Base-by-base conservation (phyloP, 2,329 filamentous ascomycete species). In the Cryphonectria radicalis region DNA sequence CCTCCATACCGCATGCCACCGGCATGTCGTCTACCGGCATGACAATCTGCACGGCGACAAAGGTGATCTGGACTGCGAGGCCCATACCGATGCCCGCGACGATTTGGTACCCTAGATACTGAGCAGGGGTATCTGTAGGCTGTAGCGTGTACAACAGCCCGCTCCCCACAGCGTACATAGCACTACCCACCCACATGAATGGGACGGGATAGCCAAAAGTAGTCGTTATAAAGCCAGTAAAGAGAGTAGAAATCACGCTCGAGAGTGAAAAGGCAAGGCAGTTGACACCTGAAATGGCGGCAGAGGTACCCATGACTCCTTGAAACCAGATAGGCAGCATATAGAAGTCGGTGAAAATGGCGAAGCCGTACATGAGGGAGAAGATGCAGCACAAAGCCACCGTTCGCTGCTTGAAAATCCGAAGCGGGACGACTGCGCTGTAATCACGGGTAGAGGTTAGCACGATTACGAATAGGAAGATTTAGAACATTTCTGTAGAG, bases 41-140 rank as follows among this genome's bases (percentile, higher is more conserved):
- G 69, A 70, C 64, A 42, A 67, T 70, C 35, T 72, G 70, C 50
- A 70, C 63, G 6, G 70, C 70, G 14, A 68, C 62, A 8, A 70
- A 22, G 1, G 67, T 66, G 17, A 69, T 46, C 53, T 70, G 67
- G n/a, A 69, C 70, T 17, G 64, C 55, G 14, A 70, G n/a, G 0
- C 70, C 70, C 46, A 72, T 69, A 1, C 70, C 70, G 2, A 69
- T 46, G 6, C 70, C 67, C 14, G 67, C 70, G 43, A 67, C 50
- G n/a, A 69, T 68, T 5, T 64, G 72, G 42, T 68, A 17, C 1
- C 10, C 19, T 8, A 68, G 53, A 22, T 32, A 17, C 4, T 40
- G 32, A 40, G 42, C 42, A 14, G 35, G 37, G 13, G 55, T 28
- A 3, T 10, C 6, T 25, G 28, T 17, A 7, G 32, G 22, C 1